Conservation (phyloP, 2,329 filamentous ascomycete genomes). For the Colletotrichum eremochloae region DNA sequence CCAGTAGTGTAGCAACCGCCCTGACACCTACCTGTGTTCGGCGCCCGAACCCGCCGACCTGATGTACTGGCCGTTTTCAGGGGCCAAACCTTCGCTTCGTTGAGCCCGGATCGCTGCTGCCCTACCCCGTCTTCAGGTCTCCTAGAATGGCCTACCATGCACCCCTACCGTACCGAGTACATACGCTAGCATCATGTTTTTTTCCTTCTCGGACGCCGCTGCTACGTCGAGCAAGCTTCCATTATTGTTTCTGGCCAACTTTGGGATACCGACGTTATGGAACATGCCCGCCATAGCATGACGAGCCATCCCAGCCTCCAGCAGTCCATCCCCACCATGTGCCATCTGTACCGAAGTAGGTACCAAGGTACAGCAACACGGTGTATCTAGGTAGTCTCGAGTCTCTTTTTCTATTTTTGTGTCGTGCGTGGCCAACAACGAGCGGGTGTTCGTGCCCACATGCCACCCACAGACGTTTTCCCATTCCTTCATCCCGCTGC, state of each 20-base stretch:
- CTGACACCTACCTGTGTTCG: neutral
- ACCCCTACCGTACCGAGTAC: neutral
- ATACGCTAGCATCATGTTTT: neutral
- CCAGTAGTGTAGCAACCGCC: neutral
- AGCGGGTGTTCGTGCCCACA: neutral
- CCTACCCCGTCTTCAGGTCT: neutral
- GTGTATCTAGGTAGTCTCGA: neutral
- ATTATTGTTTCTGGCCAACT: slow-evolving; percentile 27
- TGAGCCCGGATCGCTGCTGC: slow-evolving; percentile 26
- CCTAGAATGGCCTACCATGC: neutral
- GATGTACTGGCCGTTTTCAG: slow-evolving; percentile 26
- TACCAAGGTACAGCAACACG: neutral
- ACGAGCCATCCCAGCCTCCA: slow-evolving; percentile 15
- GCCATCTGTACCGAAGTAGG: neutral
- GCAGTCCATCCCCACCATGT: neutral
- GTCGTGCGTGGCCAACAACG: slow-evolving; percentile 9
- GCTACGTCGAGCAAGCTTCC: slow-evolving; percentile 32
- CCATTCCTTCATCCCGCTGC: neutral
- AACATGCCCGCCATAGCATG: slow-evolving; percentile 26
- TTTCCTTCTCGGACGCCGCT: slow-evolving; percentile 33
- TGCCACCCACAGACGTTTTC: neutral
- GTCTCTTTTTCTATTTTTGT: slow-evolving; percentile 12
- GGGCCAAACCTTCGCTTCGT: slow-evolving; percentile 36
- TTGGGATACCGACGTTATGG: slow-evolving; percentile 34
- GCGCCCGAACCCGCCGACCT: neutral